phyloP scores from a whole-genome alignment of 2,329 filamentous ascomycete genomes.

The Claviceps humidiphila region DNA sequence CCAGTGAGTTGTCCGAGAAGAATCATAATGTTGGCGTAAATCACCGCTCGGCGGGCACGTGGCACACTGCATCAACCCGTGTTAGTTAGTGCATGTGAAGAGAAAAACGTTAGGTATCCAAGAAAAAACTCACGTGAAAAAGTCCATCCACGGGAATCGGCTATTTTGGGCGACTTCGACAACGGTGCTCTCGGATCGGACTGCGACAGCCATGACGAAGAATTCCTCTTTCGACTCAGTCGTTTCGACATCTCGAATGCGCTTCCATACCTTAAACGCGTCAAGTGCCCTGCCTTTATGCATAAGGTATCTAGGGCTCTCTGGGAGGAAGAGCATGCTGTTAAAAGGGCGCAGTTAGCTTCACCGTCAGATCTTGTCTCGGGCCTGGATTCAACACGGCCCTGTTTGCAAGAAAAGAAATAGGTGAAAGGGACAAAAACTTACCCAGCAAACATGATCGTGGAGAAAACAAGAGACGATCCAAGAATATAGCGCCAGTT shows the following conservation, averaged over 20 bases:
- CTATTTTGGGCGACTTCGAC: conserved; percentile 37
- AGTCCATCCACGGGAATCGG: conserved; percentile 58
- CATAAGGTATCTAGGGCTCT: conserved; percentile 56
- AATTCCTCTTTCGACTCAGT: conserved; percentile 54
- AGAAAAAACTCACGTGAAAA: conserved; percentile 39
- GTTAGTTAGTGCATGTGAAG: not conserved
- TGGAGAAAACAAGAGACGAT: conserved; percentile 56
- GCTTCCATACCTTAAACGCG: conserved; percentile 55
- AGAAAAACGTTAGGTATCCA: too few relatives aligned
- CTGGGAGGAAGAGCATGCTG: conserved; percentile 60
- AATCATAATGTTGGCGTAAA: conserved; percentile 60
- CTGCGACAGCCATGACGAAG: conserved; percentile 55
- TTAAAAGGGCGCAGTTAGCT: conserved; percentile 7
- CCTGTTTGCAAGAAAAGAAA: too few relatives aligned
- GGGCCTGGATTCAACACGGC: too few relatives aligned
- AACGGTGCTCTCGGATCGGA: conserved; percentile 42
- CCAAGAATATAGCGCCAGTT: conserved; percentile 66
- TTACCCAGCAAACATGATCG: conserved; percentile 24
- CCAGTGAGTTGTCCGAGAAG: conserved; percentile 58
- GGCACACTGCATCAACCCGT: conserved; percentile 27
- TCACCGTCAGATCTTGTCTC: not conserved
- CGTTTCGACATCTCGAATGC: conserved; percentile 47
- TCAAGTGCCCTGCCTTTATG: conserved; percentile 40
- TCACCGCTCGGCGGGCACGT: conserved; percentile 49
- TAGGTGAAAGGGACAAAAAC: not conserved